Conservation (phyloP, 1,284 basidiomycete species). For the Cutaneotrichosporon sp. region DNA sequence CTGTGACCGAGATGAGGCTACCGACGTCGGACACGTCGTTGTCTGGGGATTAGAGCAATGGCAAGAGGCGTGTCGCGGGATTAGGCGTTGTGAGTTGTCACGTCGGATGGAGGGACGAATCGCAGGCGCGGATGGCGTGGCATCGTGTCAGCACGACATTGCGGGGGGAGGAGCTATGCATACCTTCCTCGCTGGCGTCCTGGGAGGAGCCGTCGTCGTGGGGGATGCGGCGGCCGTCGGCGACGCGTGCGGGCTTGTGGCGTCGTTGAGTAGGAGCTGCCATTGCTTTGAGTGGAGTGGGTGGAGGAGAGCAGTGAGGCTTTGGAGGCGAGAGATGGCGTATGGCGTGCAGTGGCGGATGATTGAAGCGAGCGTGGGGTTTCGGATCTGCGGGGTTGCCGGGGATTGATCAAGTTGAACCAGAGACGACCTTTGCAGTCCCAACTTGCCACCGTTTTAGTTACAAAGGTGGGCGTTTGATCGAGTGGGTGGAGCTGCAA, state of each 20-base stretch:
- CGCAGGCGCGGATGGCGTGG: background rate
- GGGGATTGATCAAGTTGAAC: too few species aligned
- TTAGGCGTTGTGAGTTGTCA: background rate
- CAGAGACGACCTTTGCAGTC: too few species aligned
- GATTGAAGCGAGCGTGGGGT: background rate
- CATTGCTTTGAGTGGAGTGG: background rate
- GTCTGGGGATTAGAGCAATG: constrained; percentile 27
- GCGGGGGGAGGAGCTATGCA: constrained; percentile 7
- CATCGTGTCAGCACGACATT: background rate
- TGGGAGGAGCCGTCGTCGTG: constrained; percentile 36
- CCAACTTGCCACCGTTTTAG: too few species aligned
- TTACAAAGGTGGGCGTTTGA: too few species aligned
- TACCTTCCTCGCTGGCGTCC: constrained; percentile 53
- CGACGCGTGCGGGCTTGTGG: constrained; percentile 20
- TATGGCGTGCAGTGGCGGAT: background rate
- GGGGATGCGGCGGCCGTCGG: constrained; percentile 16
- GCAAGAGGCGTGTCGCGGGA: background rate
- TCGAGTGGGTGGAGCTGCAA: too few species aligned
- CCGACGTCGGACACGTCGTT: constrained; percentile 51
- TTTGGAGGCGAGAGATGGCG: too few species aligned
- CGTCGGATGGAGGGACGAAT: background rate
- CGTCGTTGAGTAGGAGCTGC: constrained; percentile 14
- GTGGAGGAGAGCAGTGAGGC: too few species aligned
- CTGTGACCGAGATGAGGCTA: constrained; percentile 42
- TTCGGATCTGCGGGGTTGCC: background rate